Percentiles rank a stretch among this genome's conserved stretches.
phyloP scores from a whole-genome alignment of 352 stramenopile species.

The Peronospora farinosa region DNA sequence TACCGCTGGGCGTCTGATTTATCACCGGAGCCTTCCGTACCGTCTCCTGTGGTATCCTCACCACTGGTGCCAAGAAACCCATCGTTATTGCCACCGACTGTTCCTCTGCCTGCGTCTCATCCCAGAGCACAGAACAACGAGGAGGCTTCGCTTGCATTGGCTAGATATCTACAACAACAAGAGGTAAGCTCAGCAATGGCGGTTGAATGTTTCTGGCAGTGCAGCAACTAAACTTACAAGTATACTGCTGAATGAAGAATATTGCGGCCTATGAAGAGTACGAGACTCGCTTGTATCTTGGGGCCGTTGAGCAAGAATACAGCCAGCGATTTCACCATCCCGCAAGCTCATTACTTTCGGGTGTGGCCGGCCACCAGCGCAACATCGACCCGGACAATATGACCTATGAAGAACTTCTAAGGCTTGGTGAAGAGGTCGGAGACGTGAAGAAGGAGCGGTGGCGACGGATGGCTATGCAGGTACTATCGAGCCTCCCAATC shows the following conservation, averaged over 20 bases:
- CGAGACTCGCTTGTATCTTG: constrained; percentile 30
- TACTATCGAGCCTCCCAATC: constrained; percentile 57
- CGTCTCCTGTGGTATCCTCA: constrained; percentile 16
- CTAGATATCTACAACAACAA: constrained; percentile 63
- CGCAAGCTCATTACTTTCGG: constrained; percentile 12
- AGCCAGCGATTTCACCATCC: constrained; percentile 4
- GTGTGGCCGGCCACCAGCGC: constrained; percentile 11
- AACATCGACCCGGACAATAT: constrained; percentile 73
- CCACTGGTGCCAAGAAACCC: constrained; percentile 12
- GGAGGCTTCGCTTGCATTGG: constrained; percentile 58
- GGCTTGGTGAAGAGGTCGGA: constrained; percentile 59
- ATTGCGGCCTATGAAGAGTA: constrained; percentile 66
- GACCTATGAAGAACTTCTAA: constrained; percentile 72
- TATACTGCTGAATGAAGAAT: constrained; percentile 34
- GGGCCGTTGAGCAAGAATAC: constrained; percentile 17
- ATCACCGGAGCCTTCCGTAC: constrained; percentile 9
- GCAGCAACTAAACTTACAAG: constrained; percentile 1
- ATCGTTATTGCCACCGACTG: constrained; percentile 13
- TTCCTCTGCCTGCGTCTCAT: constrained; percentile 19
- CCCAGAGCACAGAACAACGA: constrained; percentile 32
- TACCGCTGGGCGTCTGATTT: constrained; percentile 21
- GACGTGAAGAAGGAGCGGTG: constrained; percentile 76
- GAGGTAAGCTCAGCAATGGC: constrained; percentile 31
- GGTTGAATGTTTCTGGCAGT: not conserved
- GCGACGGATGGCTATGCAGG: constrained; percentile 51